Conservation (phyloP, 805 yeast genomes). For the Starmerella vitae region DNA sequence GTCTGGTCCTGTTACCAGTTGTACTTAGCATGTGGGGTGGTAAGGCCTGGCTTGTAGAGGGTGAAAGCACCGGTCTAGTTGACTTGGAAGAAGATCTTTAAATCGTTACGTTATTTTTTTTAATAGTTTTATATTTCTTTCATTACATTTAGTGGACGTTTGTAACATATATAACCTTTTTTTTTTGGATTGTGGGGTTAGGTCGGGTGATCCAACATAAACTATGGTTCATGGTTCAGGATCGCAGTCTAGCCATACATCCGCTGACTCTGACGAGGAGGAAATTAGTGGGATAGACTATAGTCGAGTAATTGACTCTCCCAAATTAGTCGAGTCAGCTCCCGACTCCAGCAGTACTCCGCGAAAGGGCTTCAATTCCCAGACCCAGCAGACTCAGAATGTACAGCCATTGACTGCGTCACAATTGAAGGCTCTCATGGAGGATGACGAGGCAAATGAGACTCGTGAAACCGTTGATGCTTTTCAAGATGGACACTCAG, state of each 20-base stretch:
- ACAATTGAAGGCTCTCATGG: slow-evolving; percentile 8
- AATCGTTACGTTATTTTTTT: no score
- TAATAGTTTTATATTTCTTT: no score
- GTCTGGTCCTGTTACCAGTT: slow-evolving; percentile 67
- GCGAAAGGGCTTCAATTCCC: background rate
- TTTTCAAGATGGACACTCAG: background rate
- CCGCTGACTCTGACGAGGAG: slow-evolving; percentile 9
- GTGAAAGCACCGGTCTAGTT: slow-evolving; percentile 23
- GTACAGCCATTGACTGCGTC: slow-evolving; percentile 8
- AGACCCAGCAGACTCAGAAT: slow-evolving; percentile 9
- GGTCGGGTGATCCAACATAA: no score
- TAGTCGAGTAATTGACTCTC: slow-evolving; percentile 9
- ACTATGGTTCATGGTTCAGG: no score
- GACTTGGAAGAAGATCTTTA: slow-evolving; percentile 21
- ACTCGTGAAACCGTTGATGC: background rate
- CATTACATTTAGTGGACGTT: no score
- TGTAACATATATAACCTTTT: no score
- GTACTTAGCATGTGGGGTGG: slow-evolving; percentile 54
- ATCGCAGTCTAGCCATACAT: slow-evolving; percentile 1
- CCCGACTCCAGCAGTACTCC: slow-evolving; percentile 9
- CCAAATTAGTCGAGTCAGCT: background rate
- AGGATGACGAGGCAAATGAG: slow-evolving; percentile 1
- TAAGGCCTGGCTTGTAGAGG: slow-evolving; percentile 33
- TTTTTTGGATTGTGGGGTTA: no score
- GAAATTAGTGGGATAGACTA: slow-evolving; percentile 11